A percentile compares a stretch with the other conserved stretches of the same genome.
Conservation (phyloP, 78 protist genomes). For the Monocercomonoides exilis region DNA sequence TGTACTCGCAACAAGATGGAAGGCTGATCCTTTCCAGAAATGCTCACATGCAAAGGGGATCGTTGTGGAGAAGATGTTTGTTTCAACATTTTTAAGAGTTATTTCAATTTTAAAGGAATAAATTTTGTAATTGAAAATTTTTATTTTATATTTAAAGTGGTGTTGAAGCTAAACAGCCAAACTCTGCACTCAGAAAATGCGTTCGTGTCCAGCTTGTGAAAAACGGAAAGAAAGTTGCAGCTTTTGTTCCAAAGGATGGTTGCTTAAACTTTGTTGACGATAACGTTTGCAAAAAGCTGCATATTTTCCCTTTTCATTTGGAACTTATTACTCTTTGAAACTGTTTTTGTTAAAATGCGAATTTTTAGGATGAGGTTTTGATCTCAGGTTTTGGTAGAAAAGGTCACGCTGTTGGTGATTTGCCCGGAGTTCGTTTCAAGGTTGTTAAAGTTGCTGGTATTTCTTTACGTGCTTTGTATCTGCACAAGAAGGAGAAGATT, state of each 20-base stretch:
- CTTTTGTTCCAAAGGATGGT: slow-evolving; percentile 99
- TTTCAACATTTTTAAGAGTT: neutral
- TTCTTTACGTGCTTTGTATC: slow-evolving; percentile 73
- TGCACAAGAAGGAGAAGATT: slow-evolving; percentile 55
- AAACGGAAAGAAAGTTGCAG: slow-evolving; percentile 98
- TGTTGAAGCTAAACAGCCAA: slow-evolving; percentile 99
- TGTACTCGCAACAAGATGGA: slow-evolving; percentile 68
- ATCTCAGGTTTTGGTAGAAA: slow-evolving; percentile 98
- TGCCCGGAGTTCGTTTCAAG: slow-evolving; percentile 98
- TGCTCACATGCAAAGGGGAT: slow-evolving; percentile 99
- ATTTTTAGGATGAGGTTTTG: slow-evolving; percentile 84
- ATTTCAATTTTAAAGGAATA: neutral
- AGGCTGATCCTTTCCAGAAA: slow-evolving; percentile 93
- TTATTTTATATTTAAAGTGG: slow-evolving; percentile 56
- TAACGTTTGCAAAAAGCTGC: no score
- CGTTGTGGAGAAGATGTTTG: slow-evolving; percentile 86
- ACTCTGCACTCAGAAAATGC: slow-evolving; percentile 99
- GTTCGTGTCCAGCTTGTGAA: slow-evolving; percentile 99
- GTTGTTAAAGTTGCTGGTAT: slow-evolving; percentile 89
- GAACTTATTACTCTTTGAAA: neutral
- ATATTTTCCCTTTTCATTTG: no score
- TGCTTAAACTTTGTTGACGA: slow-evolving; percentile 96
- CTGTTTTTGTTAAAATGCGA: no score
- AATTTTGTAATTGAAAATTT: no score
- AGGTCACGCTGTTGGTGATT: slow-evolving; percentile 99